Percentiles rank a stretch among this genome's conserved stretches.
phyloP scores from a whole-genome alignment of 1,284 basidiomycete species.

The Phellinidium pouzarii region DNA sequence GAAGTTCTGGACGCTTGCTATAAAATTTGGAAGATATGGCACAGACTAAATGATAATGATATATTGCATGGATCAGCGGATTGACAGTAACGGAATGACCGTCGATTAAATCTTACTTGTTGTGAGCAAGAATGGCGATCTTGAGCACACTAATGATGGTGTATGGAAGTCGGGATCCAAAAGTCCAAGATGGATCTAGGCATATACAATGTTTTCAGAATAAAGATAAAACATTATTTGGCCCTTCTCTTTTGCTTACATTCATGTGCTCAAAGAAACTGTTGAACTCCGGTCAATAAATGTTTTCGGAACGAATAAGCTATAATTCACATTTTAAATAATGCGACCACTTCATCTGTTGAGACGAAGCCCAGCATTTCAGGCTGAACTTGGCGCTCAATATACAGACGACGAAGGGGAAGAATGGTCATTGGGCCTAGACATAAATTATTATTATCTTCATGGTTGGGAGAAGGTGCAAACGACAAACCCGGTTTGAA shows the following conservation, averaged over 20 bases:
- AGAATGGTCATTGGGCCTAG: conserved; percentile 82
- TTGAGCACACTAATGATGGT: conserved; percentile 83
- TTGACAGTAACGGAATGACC: not conserved
- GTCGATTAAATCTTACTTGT: conserved; percentile 56
- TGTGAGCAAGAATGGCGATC: conserved; percentile 88
- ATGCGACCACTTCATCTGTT: conserved; percentile 79
- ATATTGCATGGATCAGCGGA: conserved; percentile 13
- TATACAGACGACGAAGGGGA: conserved; percentile 79
- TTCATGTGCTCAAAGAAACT: conserved; percentile 77
- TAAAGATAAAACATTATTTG: too few relatives aligned
- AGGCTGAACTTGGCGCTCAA: conserved; percentile 84
- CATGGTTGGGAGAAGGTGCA: conserved; percentile 12
- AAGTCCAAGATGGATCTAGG: conserved; percentile 64
- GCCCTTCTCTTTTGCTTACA: conserved; percentile 48
- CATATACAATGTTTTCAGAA: conserved; percentile 16
- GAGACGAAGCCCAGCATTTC: conserved; percentile 83
- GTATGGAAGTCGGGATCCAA: conserved; percentile 87
- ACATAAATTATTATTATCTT: conserved; percentile 16
- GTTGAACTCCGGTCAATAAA: conserved; percentile 19
- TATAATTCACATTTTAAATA: conserved; percentile 82
- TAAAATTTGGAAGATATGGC: conserved; percentile 93
- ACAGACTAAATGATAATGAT: conserved; percentile 56
- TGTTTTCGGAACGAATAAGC: conserved; percentile 17
- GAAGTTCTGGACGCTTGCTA: conserved; percentile 75
- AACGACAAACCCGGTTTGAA: conserved; percentile 78